Percentiles rank a stretch among this genome's conserved stretches.
phyloP scores from a whole-genome alignment of 139 green algal species.

The Chlorella ohadii region DNA sequence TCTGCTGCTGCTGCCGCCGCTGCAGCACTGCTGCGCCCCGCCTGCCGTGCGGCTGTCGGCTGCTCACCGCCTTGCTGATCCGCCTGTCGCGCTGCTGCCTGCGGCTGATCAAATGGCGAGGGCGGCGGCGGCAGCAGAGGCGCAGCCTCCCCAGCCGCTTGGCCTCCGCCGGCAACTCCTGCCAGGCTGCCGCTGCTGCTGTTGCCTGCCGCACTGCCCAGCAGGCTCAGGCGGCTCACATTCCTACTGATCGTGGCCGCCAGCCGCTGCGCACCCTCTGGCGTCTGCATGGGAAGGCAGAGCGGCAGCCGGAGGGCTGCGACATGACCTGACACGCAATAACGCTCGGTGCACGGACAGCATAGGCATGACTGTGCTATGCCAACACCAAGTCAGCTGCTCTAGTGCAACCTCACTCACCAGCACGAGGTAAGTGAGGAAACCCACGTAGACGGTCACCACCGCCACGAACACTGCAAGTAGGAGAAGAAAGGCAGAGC shows the following conservation, averaged over 20 bases:
- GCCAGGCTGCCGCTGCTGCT: neutral
- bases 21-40: no score
- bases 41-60: no score
- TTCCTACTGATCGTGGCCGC: neutral
- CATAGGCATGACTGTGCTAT: no score
- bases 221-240: neutral
- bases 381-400: no score
- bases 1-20: no score
- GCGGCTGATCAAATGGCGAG: no score
- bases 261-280: neutral
- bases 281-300: neutral
- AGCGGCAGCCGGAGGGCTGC: no score
- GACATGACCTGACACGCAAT: no score
- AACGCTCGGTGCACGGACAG: no score
- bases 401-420: no score
- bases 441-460: neutral
- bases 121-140: neutral
- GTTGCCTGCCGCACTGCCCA: neutral
- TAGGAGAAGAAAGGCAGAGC: neutral
- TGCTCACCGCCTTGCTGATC: no score
- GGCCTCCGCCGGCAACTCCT: neutral
- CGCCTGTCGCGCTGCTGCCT: no score
- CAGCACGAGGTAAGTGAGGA: slow-evolving; percentile 13
- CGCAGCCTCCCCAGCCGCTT: neutral
- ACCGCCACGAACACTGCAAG: neutral